phyloP scores from a whole-genome alignment of 345 rosid genomes.

The Euphorbia peplus region DNA sequence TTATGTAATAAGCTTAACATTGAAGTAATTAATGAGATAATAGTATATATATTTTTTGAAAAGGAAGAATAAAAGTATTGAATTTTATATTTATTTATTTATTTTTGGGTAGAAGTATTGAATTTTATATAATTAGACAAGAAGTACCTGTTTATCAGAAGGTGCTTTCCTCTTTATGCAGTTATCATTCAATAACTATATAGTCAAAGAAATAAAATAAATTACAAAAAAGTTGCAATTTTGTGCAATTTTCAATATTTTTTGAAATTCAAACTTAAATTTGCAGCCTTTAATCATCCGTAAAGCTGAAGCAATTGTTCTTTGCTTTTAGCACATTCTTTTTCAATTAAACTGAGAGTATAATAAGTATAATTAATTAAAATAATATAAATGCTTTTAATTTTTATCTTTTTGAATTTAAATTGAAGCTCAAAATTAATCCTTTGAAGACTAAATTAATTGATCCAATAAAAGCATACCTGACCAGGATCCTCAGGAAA shows the following conservation, averaged over 20 bases:
- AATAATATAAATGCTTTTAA: no score
- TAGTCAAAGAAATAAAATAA: slow-evolving; percentile 24
- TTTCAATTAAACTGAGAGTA: slow-evolving; percentile 24
- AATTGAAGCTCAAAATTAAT: not conserved
- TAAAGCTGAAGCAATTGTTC: slow-evolving; percentile 44
- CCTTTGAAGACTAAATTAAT: slow-evolving; percentile 10
- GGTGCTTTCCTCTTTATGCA: slow-evolving; percentile 61
- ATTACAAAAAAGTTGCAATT: not conserved
- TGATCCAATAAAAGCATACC: slow-evolving; percentile 40
- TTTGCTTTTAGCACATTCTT: slow-evolving; percentile 27
- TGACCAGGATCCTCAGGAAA: slow-evolving; percentile 96
- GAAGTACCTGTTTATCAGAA: slow-evolving; percentile 34
- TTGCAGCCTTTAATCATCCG: slow-evolving; percentile 17
- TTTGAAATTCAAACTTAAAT: slow-evolving; percentile 5
- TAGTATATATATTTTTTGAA: no score
- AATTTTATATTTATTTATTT: no score
- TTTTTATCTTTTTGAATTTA: not conserved
- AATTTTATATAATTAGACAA: not conserved
- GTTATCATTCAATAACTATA: slow-evolving; percentile 57
- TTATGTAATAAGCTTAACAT: not conserved
- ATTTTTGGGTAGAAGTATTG: not conserved
- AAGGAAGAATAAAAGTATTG: not conserved
- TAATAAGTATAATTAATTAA: not conserved
- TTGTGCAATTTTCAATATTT: no score
- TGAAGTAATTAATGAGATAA: not conserved